These are phyloP conservation scores for Fusarium sp. DNA, from an alignment of 2,329 filamentous ascomycete genomes.

Conservation along the genomic window DNA sequence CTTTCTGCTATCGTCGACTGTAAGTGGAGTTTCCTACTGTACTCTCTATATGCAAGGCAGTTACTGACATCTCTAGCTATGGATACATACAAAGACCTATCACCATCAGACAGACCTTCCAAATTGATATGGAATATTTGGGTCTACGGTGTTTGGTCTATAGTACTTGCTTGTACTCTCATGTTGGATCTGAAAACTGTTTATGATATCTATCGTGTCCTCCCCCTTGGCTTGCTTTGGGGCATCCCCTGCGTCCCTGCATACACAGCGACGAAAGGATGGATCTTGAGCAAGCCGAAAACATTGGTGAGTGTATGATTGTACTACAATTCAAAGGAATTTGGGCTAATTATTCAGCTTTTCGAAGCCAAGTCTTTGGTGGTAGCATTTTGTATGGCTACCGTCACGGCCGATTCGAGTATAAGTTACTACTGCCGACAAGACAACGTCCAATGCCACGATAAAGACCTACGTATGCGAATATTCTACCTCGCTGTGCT, in stretches of 20 bases:
- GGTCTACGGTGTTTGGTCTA: constrained; percentile 13
- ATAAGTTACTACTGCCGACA: constrained; percentile 28
- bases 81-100: constrained; percentile 29
- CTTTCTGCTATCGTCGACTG: constrained; percentile 27
- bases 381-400: constrained; percentile 26
- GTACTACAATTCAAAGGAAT: too few relatives aligned
- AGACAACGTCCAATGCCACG: background rate
- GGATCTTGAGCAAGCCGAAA: constrained; percentile 21
- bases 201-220: constrained; percentile 26
- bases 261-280: constrained; percentile 7
- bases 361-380: constrained; percentile 28
- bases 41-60: too few relatives aligned
- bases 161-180: constrained; percentile 2
- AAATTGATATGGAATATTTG: constrained; percentile 25
- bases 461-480: background rate
- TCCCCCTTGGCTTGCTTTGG: constrained; percentile 29
- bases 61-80: constrained; percentile 12
- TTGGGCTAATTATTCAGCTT: background rate
- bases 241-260: constrained; percentile 20
- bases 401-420: constrained; percentile 16
- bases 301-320: constrained; percentile 4
- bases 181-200: constrained; percentile 12
- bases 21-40: background rate
- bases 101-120: constrained; percentile 1
- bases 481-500: constrained; percentile 23